A percentile compares a stretch with the other conserved stretches of the same genome.
Conservation (phyloP, 2,329 filamentous ascomycete genomes). For the Orbilia blumenaviensis region DNA sequence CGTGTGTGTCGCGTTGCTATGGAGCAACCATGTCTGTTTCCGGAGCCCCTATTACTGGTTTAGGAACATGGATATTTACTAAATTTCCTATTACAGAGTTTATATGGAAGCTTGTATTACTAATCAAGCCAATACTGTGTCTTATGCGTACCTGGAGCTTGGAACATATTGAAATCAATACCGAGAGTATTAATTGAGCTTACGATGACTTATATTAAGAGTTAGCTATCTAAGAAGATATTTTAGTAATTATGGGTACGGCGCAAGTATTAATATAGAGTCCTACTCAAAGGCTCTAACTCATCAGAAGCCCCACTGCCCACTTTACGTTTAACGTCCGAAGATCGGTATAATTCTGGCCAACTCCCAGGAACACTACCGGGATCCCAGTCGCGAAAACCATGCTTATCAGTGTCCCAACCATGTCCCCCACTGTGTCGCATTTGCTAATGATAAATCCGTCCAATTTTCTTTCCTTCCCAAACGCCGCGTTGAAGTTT, state of each 20-base stretch:
- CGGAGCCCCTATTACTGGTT: background rate
- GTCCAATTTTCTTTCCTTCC: conserved; percentile 79
- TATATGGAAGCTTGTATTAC: too few species aligned
- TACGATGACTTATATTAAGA: too few species aligned
- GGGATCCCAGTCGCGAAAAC: conserved; percentile 97
- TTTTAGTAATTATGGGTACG: too few species aligned
- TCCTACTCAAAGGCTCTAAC: conserved; percentile 41
- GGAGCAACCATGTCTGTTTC: conserved; percentile 19
- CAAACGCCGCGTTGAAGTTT: conserved; percentile 95
- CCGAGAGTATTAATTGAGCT: too few species aligned
- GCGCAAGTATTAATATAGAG: too few species aligned
- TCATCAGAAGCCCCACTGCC: conserved; percentile 58
- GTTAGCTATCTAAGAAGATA: too few species aligned
- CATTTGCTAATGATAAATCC: conserved; percentile 99
- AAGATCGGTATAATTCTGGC: conserved; percentile 58
- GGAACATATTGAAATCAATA: too few species aligned
- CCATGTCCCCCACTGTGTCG: conserved; percentile 98
- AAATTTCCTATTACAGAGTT: background rate
- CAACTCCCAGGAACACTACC: conserved; percentile 81
- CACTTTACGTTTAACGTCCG: conserved; percentile 58
- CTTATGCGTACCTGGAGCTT: too few species aligned
- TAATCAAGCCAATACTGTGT: too few species aligned
- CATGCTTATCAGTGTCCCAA: conserved; percentile 86
- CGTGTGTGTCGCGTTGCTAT: conserved; percentile 16
- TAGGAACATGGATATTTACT: background rate